Base-by-base conservation (phyloP, 2,329 filamentous ascomycete genomes). In the Didymella lethalis region DNA sequence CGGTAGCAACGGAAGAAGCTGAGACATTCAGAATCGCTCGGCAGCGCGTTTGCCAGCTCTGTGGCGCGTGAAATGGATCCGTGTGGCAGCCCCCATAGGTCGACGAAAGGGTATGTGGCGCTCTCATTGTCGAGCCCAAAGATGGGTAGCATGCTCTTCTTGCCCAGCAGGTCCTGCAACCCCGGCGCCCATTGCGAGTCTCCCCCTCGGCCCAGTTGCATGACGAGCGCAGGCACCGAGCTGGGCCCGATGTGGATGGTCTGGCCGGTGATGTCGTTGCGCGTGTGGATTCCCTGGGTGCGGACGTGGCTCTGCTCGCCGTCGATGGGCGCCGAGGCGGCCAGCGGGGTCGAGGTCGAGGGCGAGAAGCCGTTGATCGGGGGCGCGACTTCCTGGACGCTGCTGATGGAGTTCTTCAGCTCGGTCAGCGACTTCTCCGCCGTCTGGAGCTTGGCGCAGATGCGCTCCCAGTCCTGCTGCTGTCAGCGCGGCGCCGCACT, bases 101-200 rank as follows among this genome's bases (percentile, higher is more conserved):
- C 86, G 28, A 88, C 85, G 65, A 88, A 88, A 7, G 86, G 86
- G 67, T 88, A 88, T 8, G 86, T 88, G 4, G 85, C 85, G 36
- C 83, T 85, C 66, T 88, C 86, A 64, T 88, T 88, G 67, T 88
- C 86, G 32, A 88, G 78, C 2, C 86, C 86, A 56, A 88, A 81
- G 54, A 88, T 84, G 0, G 86, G 86, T 23, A 88, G 74, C 63
- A 88, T 86, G 46, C 84, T 86, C 64, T 85, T 86, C 64, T 77
- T 78, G 57, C 86, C 85, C 44, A 88, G 74, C 12, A 88, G 74
- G 48, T 86, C 83, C 62, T 86, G 82, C 12, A 86, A 80, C 34
- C 84, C 82, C 25, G 83, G 82, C 45, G 68, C 68, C 64, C 84
- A 78, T 43, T 82, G 78, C 25, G 75, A 71, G 49, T 79, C 76